Evolutionary conservation across 371 early-diverging fungal species (phyloP), one percentile per base, ranked within the genome.

Genomic region (Circinella minor): DNA sequence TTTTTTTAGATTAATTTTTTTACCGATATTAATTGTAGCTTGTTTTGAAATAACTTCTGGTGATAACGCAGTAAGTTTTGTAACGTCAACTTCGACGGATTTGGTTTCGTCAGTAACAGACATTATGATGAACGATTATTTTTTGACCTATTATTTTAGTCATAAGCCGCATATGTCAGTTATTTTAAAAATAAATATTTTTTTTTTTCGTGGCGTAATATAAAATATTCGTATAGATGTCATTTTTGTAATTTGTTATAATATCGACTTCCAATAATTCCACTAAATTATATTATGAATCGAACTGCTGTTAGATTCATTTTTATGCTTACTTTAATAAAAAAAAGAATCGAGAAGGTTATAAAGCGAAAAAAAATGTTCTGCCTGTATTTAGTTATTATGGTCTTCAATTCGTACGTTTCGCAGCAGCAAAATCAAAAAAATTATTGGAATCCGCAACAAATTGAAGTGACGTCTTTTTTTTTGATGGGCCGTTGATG

Each of bases 1-100:
- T 27, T 27, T 27, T 27, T 27, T 51, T 10, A 27, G 20, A 48
- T 18, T 34, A 20, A 14, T 36, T 59, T 36, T 48, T 68, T 66
- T 87, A 95, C 99, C 99, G 76, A 99, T 98, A 86, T 99, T 99
- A 84, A 99, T 98, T 67, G 99, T 99, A 65, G 99, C 99, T 87
- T 99, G 99, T 70, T 92, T 90, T 36, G 92, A 91, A 80, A 99
- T 99, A 77, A 98, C 98, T 81, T 96, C 96, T 18, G 92, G 95
- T 65, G 93, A 93, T 55, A 93, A 86, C 36, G 96, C 92, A 63
- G 88, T 88, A 69, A 95, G 77, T 61, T 85, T 83, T 36, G 81
- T 71, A 68, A 80, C 82, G 75, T 87, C 86, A 57, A 85, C 76
- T 61, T 74, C 47, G 27, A 65, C 66, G 27, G 47, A 15, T 34